phyloP scores from a whole-genome alignment of 805 yeast species.

The Suhomyces sp. region DNA sequence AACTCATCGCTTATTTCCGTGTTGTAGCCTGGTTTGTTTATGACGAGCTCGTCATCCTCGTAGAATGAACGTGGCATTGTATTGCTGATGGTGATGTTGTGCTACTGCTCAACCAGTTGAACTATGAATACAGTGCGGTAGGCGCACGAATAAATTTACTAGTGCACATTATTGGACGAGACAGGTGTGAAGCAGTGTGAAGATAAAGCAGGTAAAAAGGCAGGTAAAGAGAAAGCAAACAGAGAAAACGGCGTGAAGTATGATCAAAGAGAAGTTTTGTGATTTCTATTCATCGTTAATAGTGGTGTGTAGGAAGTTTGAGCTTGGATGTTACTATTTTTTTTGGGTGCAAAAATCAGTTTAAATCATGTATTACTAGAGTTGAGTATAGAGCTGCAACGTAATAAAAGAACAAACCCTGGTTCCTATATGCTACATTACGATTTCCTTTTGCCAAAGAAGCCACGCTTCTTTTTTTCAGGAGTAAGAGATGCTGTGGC shows the following conservation, averaged over 20 bases:
- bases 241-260: background rate
- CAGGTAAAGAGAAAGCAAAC: background rate
- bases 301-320: background rate
- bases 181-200: background rate
- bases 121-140: background rate
- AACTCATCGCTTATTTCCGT: conserved; percentile 35
- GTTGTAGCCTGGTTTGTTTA: conserved; percentile 49
- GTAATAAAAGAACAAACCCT: background rate
- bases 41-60: conserved; percentile 47
- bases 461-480: conserved; percentile 10
- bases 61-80: conserved; percentile 31
- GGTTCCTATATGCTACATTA: background rate
- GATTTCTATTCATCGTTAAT: background rate
- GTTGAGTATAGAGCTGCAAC: background rate
- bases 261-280: background rate
- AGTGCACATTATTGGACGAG: background rate
- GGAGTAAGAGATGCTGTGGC: background rate
- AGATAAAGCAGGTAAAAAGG: background rate
- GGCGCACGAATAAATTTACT: background rate
- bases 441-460: conserved; percentile 9
- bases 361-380: background rate
- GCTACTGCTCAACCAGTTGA: background rate
- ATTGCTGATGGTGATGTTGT: background rate
- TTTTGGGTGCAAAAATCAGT: background rate
- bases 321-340: background rate